Evolutionary conservation across 805 yeast species (phyloP), one percentile per base, ranked within the genome.

Genomic region (Metschnikowia orientalis): DNA sequence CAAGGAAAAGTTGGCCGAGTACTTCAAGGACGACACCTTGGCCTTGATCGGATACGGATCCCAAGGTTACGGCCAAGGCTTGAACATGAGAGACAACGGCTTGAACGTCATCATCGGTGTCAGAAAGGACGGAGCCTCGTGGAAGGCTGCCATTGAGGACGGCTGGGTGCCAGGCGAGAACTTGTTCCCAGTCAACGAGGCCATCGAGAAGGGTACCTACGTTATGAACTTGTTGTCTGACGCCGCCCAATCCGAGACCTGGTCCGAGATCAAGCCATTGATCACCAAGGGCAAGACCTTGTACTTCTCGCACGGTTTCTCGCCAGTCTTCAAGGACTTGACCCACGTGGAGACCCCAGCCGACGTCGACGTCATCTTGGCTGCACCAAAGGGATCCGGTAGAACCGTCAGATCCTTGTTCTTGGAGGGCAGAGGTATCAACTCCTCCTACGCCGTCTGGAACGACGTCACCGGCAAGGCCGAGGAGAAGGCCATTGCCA

Each of bases 151-250:
- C 60, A 72, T 87, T 55, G 98, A 92, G 72, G 98, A 92, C 68
- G 98, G 98, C 57, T 92, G 98, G 98, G 95, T 92, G 53, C 96
- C 97, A 67, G 98, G 98, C 67, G 86, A 90, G 77, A 92, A 83
- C 79, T 78, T 92, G 67, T 92, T 92, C 68, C 89, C 82, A 48
- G 96, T 92, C 50, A 75, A 76, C 51, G 97, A 90, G 74, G 98
- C 98, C 55, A 81, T 92, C 63, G 53, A 63, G 56, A 82, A 75
- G 66, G 98, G 98, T 76, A 82, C 96, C 57, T 79, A 79, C 67
- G 72, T 92, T 67, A 90, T 92, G 97, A 90, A 92, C 84, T 77
- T 92, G 72, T 79, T 92, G 58, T 89, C 97, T 35, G 98, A 92
- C 63, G 98, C 98, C 61, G 97, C 98, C 56, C 98, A 92, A 77